Percentiles rank a stretch among this genome's conserved stretches.
phyloP scores from a whole-genome alignment of 176 grass and related monocot genomes.

The Lolium multiflorum region DNA sequence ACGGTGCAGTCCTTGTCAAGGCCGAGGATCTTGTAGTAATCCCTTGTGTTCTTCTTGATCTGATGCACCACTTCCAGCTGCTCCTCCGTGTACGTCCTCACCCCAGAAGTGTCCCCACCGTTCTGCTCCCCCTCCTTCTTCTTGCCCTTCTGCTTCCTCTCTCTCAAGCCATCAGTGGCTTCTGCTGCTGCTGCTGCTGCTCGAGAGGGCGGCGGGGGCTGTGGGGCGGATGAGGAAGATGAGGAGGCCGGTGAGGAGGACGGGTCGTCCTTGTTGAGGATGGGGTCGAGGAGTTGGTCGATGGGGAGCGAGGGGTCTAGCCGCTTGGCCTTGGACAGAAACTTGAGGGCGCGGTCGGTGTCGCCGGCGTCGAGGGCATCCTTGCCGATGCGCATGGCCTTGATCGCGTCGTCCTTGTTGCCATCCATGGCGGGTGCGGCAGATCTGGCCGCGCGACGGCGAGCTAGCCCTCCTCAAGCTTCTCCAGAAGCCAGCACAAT shows the following conservation, averaged over 20 bases:
- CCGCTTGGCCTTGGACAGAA: slow-evolving; percentile 83
- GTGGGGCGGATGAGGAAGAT: slow-evolving; percentile 47
- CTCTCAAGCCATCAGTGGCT: slow-evolving; percentile 43
- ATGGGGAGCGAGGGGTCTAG: slow-evolving; percentile 83
- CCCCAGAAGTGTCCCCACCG: not conserved
- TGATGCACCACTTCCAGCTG: slow-evolving; percentile 77
- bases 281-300: slow-evolving; percentile 63
- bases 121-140: slow-evolving; percentile 41
- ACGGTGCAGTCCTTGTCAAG: slow-evolving; percentile 80
- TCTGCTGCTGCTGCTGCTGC: slow-evolving; percentile 15
- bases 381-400: slow-evolving; percentile 88
- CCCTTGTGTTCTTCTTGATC: slow-evolving; percentile 78
- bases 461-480: slow-evolving; percentile 5
- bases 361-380: slow-evolving; percentile 70
- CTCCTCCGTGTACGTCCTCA: slow-evolving; percentile 70
- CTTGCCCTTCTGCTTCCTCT: slow-evolving; percentile 60
- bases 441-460: slow-evolving; percentile 48
- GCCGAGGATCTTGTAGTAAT: slow-evolving; percentile 91
- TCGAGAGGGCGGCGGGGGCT: not conserved
- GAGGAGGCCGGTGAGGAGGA: slow-evolving; percentile 33
- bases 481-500: slow-evolving; percentile 3
- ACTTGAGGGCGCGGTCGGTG: slow-evolving; percentile 73
- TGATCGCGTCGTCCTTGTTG: slow-evolving; percentile 94
- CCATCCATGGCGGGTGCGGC: slow-evolving; percentile 72
- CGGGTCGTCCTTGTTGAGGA: slow-evolving; percentile 41